Percentiles rank a stretch among this genome's conserved stretches.
These are phyloP conservation scores for Myriosclerotinia duriaeana DNA, from an alignment of 2,329 filamentous ascomycete genomes.

Conservation along the genomic window DNA sequence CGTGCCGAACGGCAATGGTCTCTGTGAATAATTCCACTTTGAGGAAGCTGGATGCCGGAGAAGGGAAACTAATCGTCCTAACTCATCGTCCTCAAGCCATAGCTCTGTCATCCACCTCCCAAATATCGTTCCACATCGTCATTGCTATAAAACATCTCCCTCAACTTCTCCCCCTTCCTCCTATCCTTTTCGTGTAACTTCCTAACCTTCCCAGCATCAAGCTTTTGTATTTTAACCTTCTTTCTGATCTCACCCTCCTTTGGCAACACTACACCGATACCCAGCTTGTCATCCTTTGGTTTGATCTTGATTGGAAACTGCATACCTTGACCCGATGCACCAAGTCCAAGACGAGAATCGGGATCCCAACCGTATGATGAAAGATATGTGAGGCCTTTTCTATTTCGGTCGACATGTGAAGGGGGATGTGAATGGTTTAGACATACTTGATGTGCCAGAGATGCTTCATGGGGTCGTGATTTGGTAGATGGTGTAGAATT, in stretches of 20 bases:
- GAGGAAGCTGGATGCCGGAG: too few species aligned
- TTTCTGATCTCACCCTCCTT: conserved; percentile 42
- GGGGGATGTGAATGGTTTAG: conserved; percentile 69
- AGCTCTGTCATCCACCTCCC: conserved; percentile 20
- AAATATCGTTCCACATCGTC: conserved; percentile 73
- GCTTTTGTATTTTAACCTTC: conserved; percentile 48
- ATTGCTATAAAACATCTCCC: conserved; percentile 70
- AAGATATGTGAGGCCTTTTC: conserved; percentile 68
- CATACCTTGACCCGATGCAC: conserved; percentile 66
- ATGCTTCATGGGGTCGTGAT: conserved; percentile 53
- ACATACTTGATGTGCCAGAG: conserved; percentile 69
- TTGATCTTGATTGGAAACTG: conserved; percentile 69
- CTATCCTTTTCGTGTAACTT: conserved; percentile 61
- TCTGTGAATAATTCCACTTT: not conserved
- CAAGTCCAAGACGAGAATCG: conserved; percentile 69
- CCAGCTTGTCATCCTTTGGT: conserved; percentile 72
- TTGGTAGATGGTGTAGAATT: conserved; percentile 17
- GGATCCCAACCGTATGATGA: conserved; percentile 72
- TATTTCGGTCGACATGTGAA: conserved; percentile 66
- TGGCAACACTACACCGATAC: conserved; percentile 59
- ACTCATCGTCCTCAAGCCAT: not conserved
- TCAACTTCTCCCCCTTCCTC: conserved; percentile 61
- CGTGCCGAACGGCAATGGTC: not conserved
- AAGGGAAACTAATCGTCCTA: not conserved
- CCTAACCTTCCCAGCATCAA: conserved; percentile 70